Evolutionary conservation across 2,329 filamentous ascomycete species (phyloP).

Genomic region (Fusarium dlaminii): DNA sequence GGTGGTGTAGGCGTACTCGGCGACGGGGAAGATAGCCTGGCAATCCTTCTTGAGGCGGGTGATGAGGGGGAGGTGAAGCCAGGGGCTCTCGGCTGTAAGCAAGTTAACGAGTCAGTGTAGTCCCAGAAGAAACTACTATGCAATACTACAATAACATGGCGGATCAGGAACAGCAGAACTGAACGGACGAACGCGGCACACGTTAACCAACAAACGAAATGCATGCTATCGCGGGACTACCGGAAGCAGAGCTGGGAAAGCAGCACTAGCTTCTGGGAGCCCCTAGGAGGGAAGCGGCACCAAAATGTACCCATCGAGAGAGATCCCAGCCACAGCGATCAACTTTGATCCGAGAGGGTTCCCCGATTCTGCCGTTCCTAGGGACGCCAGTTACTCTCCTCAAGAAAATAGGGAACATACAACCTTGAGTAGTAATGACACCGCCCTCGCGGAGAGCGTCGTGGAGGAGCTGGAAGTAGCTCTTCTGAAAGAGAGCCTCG

Average conservation of each 20-base stretch:
- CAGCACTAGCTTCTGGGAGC: constrained; percentile 52
- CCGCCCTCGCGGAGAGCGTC: constrained; percentile 92
- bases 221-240: constrained; percentile 50
- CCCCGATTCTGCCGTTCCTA: constrained; percentile 46
- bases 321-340: constrained; percentile 21
- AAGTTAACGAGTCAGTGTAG: constrained; percentile 28
- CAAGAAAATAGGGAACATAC: constrained; percentile 81
- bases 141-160: constrained; percentile 27
- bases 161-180: constrained; percentile 34
- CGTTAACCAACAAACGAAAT: constrained; percentile 23
- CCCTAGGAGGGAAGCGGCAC: constrained; percentile 45
- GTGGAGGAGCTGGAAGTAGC: constrained; percentile 94
- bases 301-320: constrained; percentile 40
- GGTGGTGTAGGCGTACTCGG: constrained; percentile 98
- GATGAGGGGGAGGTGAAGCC: constrained; percentile 96
- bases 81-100: constrained; percentile 91
- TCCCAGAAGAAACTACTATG: constrained; percentile 11
- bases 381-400: constrained; percentile 51
- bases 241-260: constrained; percentile 50
- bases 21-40: constrained; percentile 95
- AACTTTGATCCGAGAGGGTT: constrained; percentile 34
- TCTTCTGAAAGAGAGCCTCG: constrained; percentile 97
- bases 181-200: constrained; percentile 15
- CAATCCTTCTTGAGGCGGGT: constrained; percentile 95
- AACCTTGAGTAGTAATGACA: constrained; percentile 99